A percentile compares a stretch with the other conserved stretches of the same genome.
phyloP scores from a whole-genome alignment of 441 rosid genomes.

The Pelargonium exstipulatum region DNA sequence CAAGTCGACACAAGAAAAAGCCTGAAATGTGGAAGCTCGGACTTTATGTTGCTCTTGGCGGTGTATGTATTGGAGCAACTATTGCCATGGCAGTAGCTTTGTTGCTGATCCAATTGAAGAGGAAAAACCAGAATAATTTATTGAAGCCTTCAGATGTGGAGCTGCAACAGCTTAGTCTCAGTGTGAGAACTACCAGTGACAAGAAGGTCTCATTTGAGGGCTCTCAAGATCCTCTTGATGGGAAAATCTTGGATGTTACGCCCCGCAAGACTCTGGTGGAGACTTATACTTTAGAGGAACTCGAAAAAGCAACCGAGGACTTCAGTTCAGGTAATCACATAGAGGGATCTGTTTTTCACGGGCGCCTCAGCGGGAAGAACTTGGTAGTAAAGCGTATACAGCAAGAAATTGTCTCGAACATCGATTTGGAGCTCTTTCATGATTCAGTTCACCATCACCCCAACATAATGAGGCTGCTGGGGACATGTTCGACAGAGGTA shows the following conservation, averaged over 20 bases:
- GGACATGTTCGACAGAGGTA: conserved; percentile 48
- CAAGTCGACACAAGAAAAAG: conserved; percentile 29
- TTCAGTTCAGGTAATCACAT: conserved; percentile 66
- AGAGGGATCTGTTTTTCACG: conserved; percentile 69
- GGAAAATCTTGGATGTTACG: conserved; percentile 36
- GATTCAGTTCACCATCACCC: conserved; percentile 59
- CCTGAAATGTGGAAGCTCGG: conserved; percentile 49
- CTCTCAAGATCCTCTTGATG: conserved; percentile 48
- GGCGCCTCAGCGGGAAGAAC: conserved; percentile 73
- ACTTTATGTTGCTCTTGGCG: conserved; percentile 46
- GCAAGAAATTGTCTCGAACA: conserved; percentile 34
- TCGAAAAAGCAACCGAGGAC: conserved; percentile 70
- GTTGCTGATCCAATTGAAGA: conserved; percentile 41
- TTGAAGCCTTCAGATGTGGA: conserved; percentile 48
- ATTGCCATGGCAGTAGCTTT: conserved; percentile 44
- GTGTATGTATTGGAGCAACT: conserved; percentile 46
- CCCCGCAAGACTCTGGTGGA: conserved; percentile 47
- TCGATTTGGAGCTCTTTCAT: conserved; percentile 46
- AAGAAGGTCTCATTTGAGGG: conserved; percentile 82
- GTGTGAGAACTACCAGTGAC: conserved; percentile 73
- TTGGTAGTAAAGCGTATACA: conserved; percentile 51
- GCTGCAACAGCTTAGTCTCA: conserved; percentile 63
- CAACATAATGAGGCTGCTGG: conserved; percentile 64
- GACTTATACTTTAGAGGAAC: conserved; percentile 51
- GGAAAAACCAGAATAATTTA: conserved; percentile 31